phyloP scores from a whole-genome alignment of 2,329 filamentous ascomycete genomes.

The Graphiopsis chlorocephala region DNA sequence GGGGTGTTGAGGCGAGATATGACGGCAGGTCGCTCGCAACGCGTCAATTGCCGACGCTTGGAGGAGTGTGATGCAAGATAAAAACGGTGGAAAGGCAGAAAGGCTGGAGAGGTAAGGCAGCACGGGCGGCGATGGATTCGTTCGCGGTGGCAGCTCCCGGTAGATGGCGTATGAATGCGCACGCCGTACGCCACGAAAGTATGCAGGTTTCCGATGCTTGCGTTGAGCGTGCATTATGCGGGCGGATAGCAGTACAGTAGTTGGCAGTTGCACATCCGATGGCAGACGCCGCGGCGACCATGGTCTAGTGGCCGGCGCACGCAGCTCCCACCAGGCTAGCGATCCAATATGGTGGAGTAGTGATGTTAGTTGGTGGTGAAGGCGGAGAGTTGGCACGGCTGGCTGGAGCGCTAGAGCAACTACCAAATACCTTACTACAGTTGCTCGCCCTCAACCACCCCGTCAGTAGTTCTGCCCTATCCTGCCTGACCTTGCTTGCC shows the following conservation, averaged over 20 bases:
- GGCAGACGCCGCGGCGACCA: background rate
- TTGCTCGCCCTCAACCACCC: background rate
- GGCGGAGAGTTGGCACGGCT: conserved; percentile 2
- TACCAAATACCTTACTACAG: background rate
- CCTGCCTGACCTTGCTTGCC: background rate
- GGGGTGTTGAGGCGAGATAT: background rate
- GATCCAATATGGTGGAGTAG: background rate
- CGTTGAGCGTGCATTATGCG: background rate
- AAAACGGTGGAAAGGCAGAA: background rate
- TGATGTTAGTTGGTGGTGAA: background rate
- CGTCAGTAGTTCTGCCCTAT: background rate
- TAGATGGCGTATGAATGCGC: background rate
- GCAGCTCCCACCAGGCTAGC: background rate
- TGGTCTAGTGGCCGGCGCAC: background rate
- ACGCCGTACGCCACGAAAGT: conserved; percentile 1
- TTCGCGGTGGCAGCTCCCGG: background rate
- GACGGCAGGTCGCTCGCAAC: background rate
- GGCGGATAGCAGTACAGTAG: background rate
- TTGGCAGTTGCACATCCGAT: background rate
- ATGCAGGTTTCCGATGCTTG: background rate
- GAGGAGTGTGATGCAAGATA: background rate
- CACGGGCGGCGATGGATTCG: background rate
- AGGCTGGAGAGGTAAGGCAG: background rate
- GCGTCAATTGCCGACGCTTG: conserved; percentile 1
- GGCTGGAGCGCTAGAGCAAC: conserved; percentile 7